Conservation (phyloP, 495 filamentous ascomycete genomes). For the Penicillium parvum region DNA sequence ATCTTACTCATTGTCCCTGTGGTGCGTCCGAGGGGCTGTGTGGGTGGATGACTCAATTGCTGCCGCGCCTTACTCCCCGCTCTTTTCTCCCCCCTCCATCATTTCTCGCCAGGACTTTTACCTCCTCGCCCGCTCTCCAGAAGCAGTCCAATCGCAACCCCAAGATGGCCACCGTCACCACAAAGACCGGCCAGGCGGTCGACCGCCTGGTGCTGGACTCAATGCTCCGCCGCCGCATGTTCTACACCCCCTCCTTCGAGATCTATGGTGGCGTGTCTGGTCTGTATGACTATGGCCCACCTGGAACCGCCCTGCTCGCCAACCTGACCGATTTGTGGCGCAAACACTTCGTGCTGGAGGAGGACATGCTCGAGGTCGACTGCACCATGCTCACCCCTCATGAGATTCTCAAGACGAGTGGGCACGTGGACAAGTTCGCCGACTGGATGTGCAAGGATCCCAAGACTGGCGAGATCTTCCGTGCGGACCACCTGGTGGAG, state of each 20-base stretch:
- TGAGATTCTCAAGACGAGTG: slow-evolving; percentile 90
- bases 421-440: slow-evolving; percentile 96
- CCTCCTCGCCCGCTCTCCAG: slow-evolving; percentile 19
- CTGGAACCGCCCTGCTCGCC: slow-evolving; percentile 71
- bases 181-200: slow-evolving; percentile 82
- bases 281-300: slow-evolving; percentile 82
- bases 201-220: slow-evolving; percentile 76
- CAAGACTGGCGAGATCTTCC: slow-evolving; percentile 92
- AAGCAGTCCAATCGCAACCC: slow-evolving; percentile 30
- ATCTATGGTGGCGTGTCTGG: slow-evolving; percentile 85
- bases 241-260: slow-evolving; percentile 94
- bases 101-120: slow-evolving; percentile 24
- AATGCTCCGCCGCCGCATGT: slow-evolving; percentile 79
- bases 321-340: slow-evolving; percentile 91
- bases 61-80: slow-evolving; percentile 33
- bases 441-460: slow-evolving; percentile 99
- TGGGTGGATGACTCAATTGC: slow-evolving; percentile 46
- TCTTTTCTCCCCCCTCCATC: slow-evolving; percentile 37
- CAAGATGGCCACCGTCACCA: slow-evolving; percentile 62
- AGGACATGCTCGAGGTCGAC: slow-evolving; percentile 89
- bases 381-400: slow-evolving; percentile 81
- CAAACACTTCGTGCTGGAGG: slow-evolving; percentile 86
- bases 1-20: slow-evolving; percentile 14
- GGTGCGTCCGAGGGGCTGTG: slow-evolving; percentile 24
- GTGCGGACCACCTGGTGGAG: slow-evolving; percentile 93